These are phyloP conservation scores for Teratosphaeria viscida DNA, from an alignment of 2,329 filamentous ascomycete species.

Conservation along the genomic window DNA sequence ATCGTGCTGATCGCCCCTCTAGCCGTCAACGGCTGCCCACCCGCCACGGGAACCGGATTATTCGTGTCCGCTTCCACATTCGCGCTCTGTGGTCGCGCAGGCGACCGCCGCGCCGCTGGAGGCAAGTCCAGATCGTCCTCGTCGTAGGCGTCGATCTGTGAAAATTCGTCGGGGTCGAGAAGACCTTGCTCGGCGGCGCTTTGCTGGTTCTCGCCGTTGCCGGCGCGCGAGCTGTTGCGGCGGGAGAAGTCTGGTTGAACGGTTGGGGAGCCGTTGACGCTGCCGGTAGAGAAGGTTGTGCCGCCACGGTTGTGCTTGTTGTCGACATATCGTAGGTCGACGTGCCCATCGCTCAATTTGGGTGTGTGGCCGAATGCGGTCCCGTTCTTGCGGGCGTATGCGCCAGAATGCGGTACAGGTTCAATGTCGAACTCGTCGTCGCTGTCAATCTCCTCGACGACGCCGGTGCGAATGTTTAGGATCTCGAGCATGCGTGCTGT, in stretches of 20 bases:
- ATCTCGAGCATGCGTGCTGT: slow-evolving; percentile 98
- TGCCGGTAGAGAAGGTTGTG: slow-evolving; percentile 51
- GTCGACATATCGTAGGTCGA: slow-evolving; percentile 21
- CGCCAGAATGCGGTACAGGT: slow-evolving; percentile 51
- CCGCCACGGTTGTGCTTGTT: slow-evolving; percentile 29
- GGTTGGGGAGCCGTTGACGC: slow-evolving; percentile 40
- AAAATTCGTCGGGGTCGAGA: slow-evolving; percentile 36
- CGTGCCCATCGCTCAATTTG: slow-evolving; percentile 32
- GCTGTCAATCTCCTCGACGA: slow-evolving; percentile 92
- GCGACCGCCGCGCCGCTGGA: slow-evolving; percentile 43
- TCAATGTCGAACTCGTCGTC: slow-evolving; percentile 99
- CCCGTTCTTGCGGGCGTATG: slow-evolving; percentile 72
- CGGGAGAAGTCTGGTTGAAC: slow-evolving; percentile 34
- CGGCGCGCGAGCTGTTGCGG: slow-evolving; percentile 40
- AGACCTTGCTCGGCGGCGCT: slow-evolving; percentile 43
- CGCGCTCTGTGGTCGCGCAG: slow-evolving; percentile 22
- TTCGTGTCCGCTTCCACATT: slow-evolving; percentile 9
- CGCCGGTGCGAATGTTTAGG: slow-evolving; percentile 86
- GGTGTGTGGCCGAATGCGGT: slow-evolving; percentile 69
- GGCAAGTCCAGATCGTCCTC: slow-evolving; percentile 50
- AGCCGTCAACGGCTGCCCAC: slow-evolving; percentile 46
- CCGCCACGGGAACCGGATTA: slow-evolving; percentile 32
- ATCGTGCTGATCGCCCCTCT: slow-evolving; percentile 70
- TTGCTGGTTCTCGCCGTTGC: slow-evolving; percentile 30
- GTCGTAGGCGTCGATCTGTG: slow-evolving; percentile 40